A percentile compares a stretch with the other conserved stretches of the same genome.
Conservation (phyloP, 768 basidiomycete species). For the Lepiota brunneoincarnata region DNA sequence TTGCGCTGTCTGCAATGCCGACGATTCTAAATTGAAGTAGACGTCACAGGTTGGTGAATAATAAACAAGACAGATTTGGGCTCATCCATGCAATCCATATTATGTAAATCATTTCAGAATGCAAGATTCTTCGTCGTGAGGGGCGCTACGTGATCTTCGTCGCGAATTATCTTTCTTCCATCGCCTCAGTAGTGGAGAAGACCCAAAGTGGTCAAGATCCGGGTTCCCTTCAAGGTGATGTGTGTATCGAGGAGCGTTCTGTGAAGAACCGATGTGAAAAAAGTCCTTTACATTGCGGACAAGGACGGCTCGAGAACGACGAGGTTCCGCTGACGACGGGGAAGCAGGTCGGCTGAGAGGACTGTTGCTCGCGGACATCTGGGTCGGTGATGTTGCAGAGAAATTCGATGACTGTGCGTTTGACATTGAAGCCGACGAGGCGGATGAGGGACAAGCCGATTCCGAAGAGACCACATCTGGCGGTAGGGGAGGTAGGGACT, state of each 20-base stretch:
- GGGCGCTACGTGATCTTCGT: constrained; percentile 6
- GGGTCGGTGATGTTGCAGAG: not conserved
- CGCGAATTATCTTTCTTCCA: not conserved
- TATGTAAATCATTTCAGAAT: not conserved
- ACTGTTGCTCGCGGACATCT: not conserved
- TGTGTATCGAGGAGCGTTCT: not conserved
- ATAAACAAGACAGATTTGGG: too few species aligned
- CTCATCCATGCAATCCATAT: not conserved
- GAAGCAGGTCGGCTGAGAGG: constrained; percentile 5
- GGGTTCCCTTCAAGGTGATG: not conserved
- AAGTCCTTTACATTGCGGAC: constrained; percentile 62
- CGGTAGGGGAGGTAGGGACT: constrained; percentile 25
- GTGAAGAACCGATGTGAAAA: constrained; percentile 45
- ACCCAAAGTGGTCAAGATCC: not conserved
- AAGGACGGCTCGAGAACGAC: constrained; percentile 38
- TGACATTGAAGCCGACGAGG: constrained; percentile 1
- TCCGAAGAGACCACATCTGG: not conserved
- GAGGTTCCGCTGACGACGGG: constrained; percentile 31
- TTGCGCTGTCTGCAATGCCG: not conserved
- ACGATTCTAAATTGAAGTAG: not conserved
- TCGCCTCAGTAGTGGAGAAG: constrained; percentile 1
- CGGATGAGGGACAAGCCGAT: not conserved
- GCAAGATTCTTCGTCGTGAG: constrained; percentile 1
- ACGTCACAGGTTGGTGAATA: not conserved
- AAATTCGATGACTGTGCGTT: not conserved